Evolutionary conservation across 768 basidiomycete species (phyloP).

Genomic region (Obba rivulosa): DNA sequence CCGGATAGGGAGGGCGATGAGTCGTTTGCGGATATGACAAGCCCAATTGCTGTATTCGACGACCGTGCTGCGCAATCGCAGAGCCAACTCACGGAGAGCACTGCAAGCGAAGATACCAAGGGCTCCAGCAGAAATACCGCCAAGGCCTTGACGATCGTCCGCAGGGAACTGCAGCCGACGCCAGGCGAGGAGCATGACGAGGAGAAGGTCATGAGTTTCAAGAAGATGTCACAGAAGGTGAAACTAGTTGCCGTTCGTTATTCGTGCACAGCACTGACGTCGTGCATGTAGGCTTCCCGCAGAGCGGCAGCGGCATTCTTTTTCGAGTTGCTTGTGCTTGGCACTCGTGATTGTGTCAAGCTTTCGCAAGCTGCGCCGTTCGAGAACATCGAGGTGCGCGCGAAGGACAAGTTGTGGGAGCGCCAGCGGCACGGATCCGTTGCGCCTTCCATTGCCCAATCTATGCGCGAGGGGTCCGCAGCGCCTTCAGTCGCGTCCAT

Average conservation of each 20-base stretch:
- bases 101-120: slow-evolving; percentile 50
- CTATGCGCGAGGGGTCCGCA: slow-evolving; percentile 21
- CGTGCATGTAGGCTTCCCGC: slow-evolving; percentile 64
- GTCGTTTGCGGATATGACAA: slow-evolving; percentile 61
- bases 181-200: slow-evolving; percentile 39
- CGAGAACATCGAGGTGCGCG: slow-evolving; percentile 79
- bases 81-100: slow-evolving; percentile 29
- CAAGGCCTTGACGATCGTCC: slow-evolving; percentile 73
- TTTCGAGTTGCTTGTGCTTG: slow-evolving; percentile 93
- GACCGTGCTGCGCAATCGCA: slow-evolving; percentile 52
- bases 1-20: slow-evolving; percentile 62
- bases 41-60: slow-evolving; percentile 82
- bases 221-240: slow-evolving; percentile 74
- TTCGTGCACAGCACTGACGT: neutral
- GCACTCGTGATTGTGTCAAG: slow-evolving; percentile 87
- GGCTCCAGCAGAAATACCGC: slow-evolving; percentile 88
- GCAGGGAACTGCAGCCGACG: slow-evolving; percentile 60
- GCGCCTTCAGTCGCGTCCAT: slow-evolving; percentile 9
- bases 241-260: slow-evolving; percentile 3
- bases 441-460: slow-evolving; percentile 42
- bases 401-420: slow-evolving; percentile 85
- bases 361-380: slow-evolving; percentile 71
- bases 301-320: slow-evolving; percentile 95
- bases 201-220: slow-evolving; percentile 72
- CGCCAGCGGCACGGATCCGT: slow-evolving; percentile 44